A percentile compares a stretch with the other conserved stretches of the same genome.
These are phyloP conservation scores for Penicillium samsonianum DNA, from an alignment of 495 filamentous ascomycete genomes.

Conservation along the genomic window DNA sequence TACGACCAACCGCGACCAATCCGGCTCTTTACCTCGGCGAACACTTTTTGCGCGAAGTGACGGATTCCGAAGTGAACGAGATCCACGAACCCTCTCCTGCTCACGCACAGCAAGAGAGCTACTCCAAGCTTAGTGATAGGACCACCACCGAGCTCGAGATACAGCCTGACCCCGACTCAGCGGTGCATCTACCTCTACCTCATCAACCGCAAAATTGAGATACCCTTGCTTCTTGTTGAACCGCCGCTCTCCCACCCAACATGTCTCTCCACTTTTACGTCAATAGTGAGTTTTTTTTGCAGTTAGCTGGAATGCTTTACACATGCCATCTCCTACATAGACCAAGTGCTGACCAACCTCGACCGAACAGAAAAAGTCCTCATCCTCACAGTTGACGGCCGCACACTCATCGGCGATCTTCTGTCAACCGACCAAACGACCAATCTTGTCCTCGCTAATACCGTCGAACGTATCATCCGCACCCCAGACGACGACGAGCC, in stretches of 20 bases:
- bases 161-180: constrained; percentile 2
- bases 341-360: constrained; percentile 29
- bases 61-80: not conserved
- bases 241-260: constrained; percentile 14
- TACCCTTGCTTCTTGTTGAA: not conserved
- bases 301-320: not conserved
- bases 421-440: constrained; percentile 89
- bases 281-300: constrained; percentile 54
- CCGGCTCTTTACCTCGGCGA: constrained; percentile 2
- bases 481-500: constrained; percentile 78
- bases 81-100: not conserved
- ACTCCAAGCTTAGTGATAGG: not conserved
- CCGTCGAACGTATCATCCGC: constrained; percentile 87
- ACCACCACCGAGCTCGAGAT: not conserved
- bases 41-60: constrained; percentile 5
- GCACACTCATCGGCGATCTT: constrained; percentile 80
- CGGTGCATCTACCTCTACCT: constrained; percentile 8
- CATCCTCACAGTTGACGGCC: constrained; percentile 89
- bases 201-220: not conserved
- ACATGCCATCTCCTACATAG: not conserved
- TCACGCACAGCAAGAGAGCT: not conserved
- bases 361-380: constrained; percentile 74
- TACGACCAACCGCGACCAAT: not conserved
- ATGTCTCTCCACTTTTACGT: constrained; percentile 71
- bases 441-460: constrained; percentile 83